A percentile compares a stretch with the other conserved stretches of the same genome.
Conservation (phyloP, 345 rosid genomes). For the Eutrema heterophyllum region DNA sequence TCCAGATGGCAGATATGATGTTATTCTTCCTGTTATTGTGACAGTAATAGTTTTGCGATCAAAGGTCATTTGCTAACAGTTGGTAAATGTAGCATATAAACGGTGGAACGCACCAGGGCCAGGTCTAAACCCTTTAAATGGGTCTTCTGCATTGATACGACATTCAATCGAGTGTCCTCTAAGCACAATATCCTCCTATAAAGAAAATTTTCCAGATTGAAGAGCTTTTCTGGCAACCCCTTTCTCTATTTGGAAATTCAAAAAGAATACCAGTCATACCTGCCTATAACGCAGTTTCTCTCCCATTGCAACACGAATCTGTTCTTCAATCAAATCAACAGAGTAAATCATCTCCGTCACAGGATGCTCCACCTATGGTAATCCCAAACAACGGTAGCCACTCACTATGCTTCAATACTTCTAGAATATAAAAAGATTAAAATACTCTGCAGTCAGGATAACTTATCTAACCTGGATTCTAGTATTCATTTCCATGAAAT, state of each 20-base stretch:
- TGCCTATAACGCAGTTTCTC: conserved; percentile 82
- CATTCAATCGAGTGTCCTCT: conserved; percentile 98
- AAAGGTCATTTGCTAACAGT: background rate
- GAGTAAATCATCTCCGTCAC: conserved; percentile 98
- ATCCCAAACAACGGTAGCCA: conserved; percentile 2
- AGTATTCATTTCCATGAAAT: conserved; percentile 99
- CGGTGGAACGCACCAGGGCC: conserved; percentile 68
- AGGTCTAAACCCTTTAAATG: conserved; percentile 94
- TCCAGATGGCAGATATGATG: conserved; percentile 95
- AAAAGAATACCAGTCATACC: conserved; percentile 38
- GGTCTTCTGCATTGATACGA: conserved; percentile 98
- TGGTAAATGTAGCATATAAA: background rate
- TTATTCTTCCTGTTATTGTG: conserved; percentile 71
- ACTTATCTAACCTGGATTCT: conserved; percentile 73
- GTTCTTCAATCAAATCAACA: conserved; percentile 96
- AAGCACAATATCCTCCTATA: conserved; percentile 91
- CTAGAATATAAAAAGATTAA: background rate
- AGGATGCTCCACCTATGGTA: conserved; percentile 90
- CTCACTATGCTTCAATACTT: background rate
- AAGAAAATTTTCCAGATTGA: background rate
- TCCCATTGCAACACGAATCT: conserved; percentile 97
- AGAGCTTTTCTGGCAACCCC: background rate
- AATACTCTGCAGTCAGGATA: background rate
- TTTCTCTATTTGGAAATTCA: background rate
- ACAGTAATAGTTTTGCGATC: background rate